Percentiles rank a stretch among this genome's conserved stretches.
These are phyloP conservation scores for Eutrema japonicum DNA, from an alignment of 345 rosid species.

Conservation along the genomic window DNA sequence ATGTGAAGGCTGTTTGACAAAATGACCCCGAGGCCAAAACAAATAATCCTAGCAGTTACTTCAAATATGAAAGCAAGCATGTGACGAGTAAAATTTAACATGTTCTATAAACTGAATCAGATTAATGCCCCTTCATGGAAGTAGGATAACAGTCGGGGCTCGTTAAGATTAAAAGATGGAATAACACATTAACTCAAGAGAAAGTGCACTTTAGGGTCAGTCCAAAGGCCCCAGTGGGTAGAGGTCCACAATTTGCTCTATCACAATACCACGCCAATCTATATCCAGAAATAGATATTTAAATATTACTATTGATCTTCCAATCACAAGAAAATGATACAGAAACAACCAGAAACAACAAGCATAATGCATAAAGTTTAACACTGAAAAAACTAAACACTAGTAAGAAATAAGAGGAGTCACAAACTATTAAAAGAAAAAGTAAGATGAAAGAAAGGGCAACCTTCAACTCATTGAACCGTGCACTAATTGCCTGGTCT, in stretches of 20 bases:
- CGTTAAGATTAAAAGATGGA: too few species aligned
- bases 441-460: constrained; percentile 5
- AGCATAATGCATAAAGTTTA: constrained; percentile 14
- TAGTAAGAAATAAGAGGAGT: neutral
- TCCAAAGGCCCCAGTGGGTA: neutral
- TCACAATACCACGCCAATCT: neutral
- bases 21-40: constrained; percentile 9
- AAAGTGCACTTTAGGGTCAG: neutral
- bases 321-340: constrained; percentile 1
- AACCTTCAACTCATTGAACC: constrained; percentile 77
- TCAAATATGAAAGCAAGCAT: constrained; percentile 12
- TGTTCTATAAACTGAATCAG: constrained; percentile 7
- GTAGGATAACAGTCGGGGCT: neutral
- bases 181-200: neutral
- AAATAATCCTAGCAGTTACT: constrained; percentile 7
- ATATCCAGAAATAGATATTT: constrained; percentile 4
- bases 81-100: neutral
- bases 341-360: constrained; percentile 20
- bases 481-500: constrained; percentile 57
- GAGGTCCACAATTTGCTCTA: neutral
- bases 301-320: constrained; percentile 1
- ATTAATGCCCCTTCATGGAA: neutral
- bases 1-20: neutral
- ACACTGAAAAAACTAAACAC: neutral
- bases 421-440: constrained; percentile 27